These are phyloP conservation scores for Bauhinia variegata DNA, from an alignment of 306 rosid species.

Conservation along the genomic window DNA sequence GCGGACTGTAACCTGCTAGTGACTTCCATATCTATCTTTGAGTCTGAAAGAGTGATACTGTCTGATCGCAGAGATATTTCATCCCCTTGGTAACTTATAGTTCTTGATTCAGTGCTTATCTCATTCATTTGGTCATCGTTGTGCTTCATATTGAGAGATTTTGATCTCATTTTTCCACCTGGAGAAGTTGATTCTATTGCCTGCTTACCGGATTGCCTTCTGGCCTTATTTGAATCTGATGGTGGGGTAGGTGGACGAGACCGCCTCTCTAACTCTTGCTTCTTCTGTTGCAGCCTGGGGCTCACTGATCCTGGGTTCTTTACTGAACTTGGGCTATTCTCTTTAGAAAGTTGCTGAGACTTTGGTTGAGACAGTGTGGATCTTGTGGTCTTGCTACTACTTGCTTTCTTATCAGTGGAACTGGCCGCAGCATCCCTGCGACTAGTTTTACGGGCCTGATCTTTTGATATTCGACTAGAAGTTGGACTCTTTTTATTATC, in stretches of 20 bases:
- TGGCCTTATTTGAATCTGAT: constrained; percentile 58
- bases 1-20: constrained; percentile 45
- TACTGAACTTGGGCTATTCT: constrained; percentile 45
- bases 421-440: constrained; percentile 46
- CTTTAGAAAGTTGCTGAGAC: constrained; percentile 54
- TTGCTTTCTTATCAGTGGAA: constrained; percentile 61
- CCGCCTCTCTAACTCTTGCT: constrained; percentile 68
- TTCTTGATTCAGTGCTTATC: constrained; percentile 63
- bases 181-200: constrained; percentile 52
- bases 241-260: constrained; percentile 71
- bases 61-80: constrained; percentile 57
- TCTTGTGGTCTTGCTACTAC: constrained; percentile 44
- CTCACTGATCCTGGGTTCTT: constrained; percentile 73
- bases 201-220: constrained; percentile 59
- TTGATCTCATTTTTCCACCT: constrained; percentile 60
- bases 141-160: constrained; percentile 45
- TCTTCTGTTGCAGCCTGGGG: constrained; percentile 82
- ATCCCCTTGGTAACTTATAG: constrained; percentile 66
- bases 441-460: constrained; percentile 48
- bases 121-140: constrained; percentile 70
- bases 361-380: constrained; percentile 51
- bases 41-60: constrained; percentile 33
- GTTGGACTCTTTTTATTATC: constrained; percentile 45
- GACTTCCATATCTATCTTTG: constrained; percentile 58
- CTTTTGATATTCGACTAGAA: constrained; percentile 47